Percentiles rank a stretch among this genome's conserved stretches.
Evolutionary conservation across 305 asterid genomes (phyloP).

Genomic region (Plantago lanceolata): DNA sequence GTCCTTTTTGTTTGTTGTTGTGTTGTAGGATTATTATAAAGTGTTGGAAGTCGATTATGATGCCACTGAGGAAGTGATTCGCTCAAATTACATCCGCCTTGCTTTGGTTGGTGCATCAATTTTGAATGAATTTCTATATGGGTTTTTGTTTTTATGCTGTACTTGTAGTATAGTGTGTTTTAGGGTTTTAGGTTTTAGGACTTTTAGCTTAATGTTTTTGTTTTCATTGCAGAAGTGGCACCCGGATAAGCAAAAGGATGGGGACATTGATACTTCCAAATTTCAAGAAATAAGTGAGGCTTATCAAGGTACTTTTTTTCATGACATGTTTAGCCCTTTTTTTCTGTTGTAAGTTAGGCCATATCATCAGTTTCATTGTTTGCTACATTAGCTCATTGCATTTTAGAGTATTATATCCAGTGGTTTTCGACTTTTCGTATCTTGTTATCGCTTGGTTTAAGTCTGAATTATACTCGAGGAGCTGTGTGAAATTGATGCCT

Average conservation of each 20-base stretch:
- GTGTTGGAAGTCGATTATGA: constrained; percentile 79
- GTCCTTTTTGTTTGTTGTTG: background rate
- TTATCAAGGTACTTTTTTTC: constrained; percentile 54
- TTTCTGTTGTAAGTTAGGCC: background rate
- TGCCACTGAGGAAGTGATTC: constrained; percentile 79
- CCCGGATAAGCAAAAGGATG: constrained; percentile 79
- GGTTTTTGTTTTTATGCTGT: background rate
- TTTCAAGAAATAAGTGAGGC: constrained; percentile 94
- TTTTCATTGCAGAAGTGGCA: constrained; percentile 70
- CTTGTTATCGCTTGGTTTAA: background rate
- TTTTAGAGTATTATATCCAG: no score
- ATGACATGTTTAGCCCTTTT: background rate
- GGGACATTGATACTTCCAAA: constrained; percentile 54
- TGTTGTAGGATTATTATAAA: constrained; percentile 68
- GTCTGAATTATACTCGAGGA: background rate
- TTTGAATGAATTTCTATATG: no score
- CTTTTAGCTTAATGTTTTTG: background rate
- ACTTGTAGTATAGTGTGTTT: background rate
- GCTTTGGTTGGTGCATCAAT: constrained; percentile 79
- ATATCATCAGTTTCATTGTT: background rate
- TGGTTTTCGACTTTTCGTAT: no score
- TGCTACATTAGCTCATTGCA: background rate
- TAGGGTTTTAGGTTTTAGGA: no score
- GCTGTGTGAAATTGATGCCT: background rate
- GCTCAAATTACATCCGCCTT: constrained; percentile 78